phyloP scores from a whole-genome alignment of 371 early-diverging fungal species.

The Rhizopus sp. region DNA sequence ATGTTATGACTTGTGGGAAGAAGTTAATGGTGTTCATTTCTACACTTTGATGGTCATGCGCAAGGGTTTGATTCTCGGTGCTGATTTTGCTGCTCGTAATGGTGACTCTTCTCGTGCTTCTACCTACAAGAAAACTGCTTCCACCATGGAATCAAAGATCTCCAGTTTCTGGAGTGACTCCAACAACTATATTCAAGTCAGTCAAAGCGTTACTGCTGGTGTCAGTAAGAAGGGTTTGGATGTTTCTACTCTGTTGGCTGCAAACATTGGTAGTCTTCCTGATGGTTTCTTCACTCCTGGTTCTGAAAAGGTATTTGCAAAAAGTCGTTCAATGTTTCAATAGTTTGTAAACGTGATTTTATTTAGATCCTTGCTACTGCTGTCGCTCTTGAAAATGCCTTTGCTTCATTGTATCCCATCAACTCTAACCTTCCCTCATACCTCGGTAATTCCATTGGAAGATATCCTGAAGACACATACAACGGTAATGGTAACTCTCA shows the following conservation, averaged over 20 bases:
- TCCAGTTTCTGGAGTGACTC: slow-evolving; percentile 40
- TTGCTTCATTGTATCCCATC: slow-evolving; percentile 53
- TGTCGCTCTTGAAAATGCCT: slow-evolving; percentile 37
- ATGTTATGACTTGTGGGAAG: slow-evolving; percentile 65
- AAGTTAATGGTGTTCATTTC: slow-evolving; percentile 59
- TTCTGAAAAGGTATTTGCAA: slow-evolving; percentile 25
- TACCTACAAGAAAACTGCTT: slow-evolving; percentile 23
- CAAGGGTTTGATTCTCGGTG: slow-evolving; percentile 62
- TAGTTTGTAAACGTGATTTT: not conserved
- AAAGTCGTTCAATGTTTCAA: no score
- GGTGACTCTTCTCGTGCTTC: slow-evolving; percentile 19
- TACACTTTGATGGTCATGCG: slow-evolving; percentile 71
- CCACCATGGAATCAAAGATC: slow-evolving; percentile 23
- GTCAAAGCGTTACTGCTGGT: slow-evolving; percentile 38
- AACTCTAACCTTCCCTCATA: slow-evolving; percentile 34
- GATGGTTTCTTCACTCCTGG: slow-evolving; percentile 39
- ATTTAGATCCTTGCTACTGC: slow-evolving; percentile 48
- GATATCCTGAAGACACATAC: slow-evolving; percentile 77
- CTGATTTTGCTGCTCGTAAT: slow-evolving; percentile 43
- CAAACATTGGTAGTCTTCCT: slow-evolving; percentile 42
- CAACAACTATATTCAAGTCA: slow-evolving; percentile 29
- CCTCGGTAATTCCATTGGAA: slow-evolving; percentile 60
- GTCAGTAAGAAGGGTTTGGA: slow-evolving; percentile 53
- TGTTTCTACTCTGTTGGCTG: slow-evolving; percentile 55
- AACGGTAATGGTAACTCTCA: slow-evolving; percentile 55